Base-by-base conservation (phyloP, 306 rosid species). In the Spatholobus suberectus region DNA sequence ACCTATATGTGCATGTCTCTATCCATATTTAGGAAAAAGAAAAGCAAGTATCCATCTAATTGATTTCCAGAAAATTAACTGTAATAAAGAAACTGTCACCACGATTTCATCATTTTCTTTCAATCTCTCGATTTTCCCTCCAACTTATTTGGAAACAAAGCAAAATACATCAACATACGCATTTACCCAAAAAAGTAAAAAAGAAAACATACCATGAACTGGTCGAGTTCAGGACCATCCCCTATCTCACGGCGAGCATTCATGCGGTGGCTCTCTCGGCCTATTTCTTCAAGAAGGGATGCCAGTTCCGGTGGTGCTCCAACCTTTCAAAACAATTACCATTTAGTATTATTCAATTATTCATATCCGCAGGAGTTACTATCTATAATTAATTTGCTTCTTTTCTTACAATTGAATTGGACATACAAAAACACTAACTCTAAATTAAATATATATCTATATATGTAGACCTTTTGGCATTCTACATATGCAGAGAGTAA, bases 221-320 rank as follows among this genome's bases (percentile, higher is more conserved):
- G 38, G 63, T 93, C 96, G 4, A 93, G 93, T 70, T 89, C 91
- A 47, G 97, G 91, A 88, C 92, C 94, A 59, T 89, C 85, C 81
- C 90, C 95, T 37, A 86, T 58, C 83, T 81, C 78, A 79, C 41
- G 47, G 83, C 85, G 61, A 74, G 86, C 40, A 34, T 75, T 66
- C 17, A 63, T 18, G 11, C 87, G 76, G 63, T 78, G 84, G 58
- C 70, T 86, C 70, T 85, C 84, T 6, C 87, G 81, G 40, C 79
- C 84, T 37, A 86, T 80, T 86, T 89, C 92, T 77, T 89, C 93
- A 20, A 93, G 88, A 26, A 89, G 76, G 40, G 80, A 87, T 5
- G 88, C 87, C 71, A 84, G 83, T 74, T 89, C 93, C 6, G 90
- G 87, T 5, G 96, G 92, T 52, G 96, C 97, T 85, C 97, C 97